Conservation (phyloP, 768 basidiomycete species). For the Boletellus emodensis region DNA sequence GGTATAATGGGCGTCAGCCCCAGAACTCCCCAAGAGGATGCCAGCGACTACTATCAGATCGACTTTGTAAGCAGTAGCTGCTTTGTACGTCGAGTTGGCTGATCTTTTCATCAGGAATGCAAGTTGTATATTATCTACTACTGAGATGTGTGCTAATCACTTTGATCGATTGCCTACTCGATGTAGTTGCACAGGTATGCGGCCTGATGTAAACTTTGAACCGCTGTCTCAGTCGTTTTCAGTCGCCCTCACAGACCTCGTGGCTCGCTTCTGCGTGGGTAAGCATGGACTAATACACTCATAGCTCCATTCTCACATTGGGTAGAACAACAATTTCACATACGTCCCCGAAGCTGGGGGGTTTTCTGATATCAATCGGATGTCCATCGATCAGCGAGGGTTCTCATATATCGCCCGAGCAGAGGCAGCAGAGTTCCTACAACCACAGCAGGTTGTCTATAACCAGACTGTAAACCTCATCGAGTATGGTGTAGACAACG, state of each 20-base stretch:
- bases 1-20: conserved; percentile 46
- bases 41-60: conserved; percentile 56
- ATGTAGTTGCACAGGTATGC: conserved; percentile 29
- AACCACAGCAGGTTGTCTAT: conserved; percentile 42
- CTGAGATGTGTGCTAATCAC: background rate
- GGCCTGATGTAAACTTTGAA: background rate
- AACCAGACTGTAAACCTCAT: conserved; percentile 50
- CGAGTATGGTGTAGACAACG: conserved; percentile 41
- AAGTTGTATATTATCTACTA: conserved; percentile 7
- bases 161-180: background rate
- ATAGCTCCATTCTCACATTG: background rate
- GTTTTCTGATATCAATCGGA: conserved; percentile 50
- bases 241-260: conserved; percentile 61
- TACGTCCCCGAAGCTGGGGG: conserved; percentile 48
- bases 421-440: conserved; percentile 55
- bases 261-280: conserved; percentile 66
- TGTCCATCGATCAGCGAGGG: conserved; percentile 60
- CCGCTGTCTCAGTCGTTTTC: conserved; percentile 32
- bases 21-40: conserved; percentile 42
- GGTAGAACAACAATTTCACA: conserved; percentile 62
- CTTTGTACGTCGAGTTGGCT: background rate
- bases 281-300: conserved; percentile 7
- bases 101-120: conserved; percentile 25
- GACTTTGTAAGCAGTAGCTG: conserved; percentile 26
- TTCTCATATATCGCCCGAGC: conserved; percentile 53